phyloP scores from a whole-genome alignment of 2,329 filamentous ascomycete species.

The Corynespora cassiicola region DNA sequence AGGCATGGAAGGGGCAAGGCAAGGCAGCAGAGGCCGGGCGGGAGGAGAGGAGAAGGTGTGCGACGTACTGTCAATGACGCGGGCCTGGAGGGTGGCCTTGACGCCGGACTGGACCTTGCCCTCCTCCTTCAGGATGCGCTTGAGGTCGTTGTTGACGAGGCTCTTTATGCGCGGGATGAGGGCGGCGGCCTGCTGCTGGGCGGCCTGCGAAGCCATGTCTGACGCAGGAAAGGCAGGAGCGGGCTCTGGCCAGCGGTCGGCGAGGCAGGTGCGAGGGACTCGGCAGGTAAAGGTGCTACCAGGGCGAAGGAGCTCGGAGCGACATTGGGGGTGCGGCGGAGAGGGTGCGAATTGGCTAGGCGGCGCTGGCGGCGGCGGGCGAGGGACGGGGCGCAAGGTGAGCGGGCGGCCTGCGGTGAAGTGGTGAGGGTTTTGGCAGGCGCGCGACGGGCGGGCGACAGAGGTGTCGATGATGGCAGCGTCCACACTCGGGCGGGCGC shows the following conservation, averaged over 20 bases:
- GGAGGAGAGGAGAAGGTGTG: constrained; percentile 14
- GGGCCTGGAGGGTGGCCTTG: constrained; percentile 80
- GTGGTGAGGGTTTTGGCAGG: constrained; percentile 13
- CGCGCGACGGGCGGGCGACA: constrained; percentile 10
- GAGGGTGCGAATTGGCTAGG: too few species aligned
- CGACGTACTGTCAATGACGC: constrained; percentile 78
- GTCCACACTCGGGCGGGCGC: neutral
- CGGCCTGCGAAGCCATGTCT: constrained; percentile 42
- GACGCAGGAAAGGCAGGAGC: constrained; percentile 8
- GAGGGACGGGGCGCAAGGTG: constrained; percentile 12
- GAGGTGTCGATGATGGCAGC: constrained; percentile 2
- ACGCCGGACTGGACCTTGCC: constrained; percentile 75
- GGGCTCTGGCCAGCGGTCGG: constrained; percentile 2
- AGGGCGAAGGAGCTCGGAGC: constrained; percentile 7
- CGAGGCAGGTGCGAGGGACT: neutral
- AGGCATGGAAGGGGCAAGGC: too few species aligned
- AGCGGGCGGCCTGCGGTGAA: constrained; percentile 15
- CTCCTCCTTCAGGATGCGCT: constrained; percentile 77
- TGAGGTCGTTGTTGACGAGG: constrained; percentile 71
- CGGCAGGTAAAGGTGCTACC: constrained; percentile 18
- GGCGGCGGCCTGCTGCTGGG: constrained; percentile 48
- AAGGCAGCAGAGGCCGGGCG: constrained; percentile 8
- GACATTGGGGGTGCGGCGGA: constrained; percentile 13
- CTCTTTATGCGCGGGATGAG: constrained; percentile 58
- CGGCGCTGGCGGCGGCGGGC: constrained; percentile 6